Base-by-base conservation (phyloP, 1,284 basidiomycete genomes). In the Anthracocystis walkeri region DNA sequence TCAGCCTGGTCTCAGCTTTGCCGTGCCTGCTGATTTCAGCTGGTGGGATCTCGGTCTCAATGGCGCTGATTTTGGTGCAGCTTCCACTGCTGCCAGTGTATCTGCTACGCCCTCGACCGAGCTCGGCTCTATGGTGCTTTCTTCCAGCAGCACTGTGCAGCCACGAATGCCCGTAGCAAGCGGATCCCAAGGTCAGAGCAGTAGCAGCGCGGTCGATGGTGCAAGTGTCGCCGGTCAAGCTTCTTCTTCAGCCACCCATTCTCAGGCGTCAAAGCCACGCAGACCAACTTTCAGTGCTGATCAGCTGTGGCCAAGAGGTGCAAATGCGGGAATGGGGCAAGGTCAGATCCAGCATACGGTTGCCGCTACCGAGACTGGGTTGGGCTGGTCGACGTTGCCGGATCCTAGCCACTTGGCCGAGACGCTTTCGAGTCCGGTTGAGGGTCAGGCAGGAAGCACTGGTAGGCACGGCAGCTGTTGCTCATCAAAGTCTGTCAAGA, bases 1-100 rank as follows among this genome's bases (percentile, higher is more conserved):
- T 1, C 74, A 80, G 21, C 74, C 76, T 11, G 77, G 69, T 18
- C 60, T 84, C 10, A 77, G 73, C 33, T 85, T 81, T 58, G 82
- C 83, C 0, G 81, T 85, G 10, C 83, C 83, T 0, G 78, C 80
- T 2, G 83, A 85, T 33, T 76, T 85, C 49, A 78, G 77, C 41
- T 85, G 83, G 83, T 84, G 82, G 78, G 78, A 84, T 61, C 63
- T 79, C 10, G 78, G 76, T 12, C 67, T 75, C 54, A 60, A 58
- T 14, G 64, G 59, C 1, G 50, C 52, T 21, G 66, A 71, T 52
- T 38, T 49, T 20, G 56, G 51, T 11, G 45, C 45, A 7, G 53
- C 48, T 7, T 68, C 66, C 3, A 50, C 35, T 12, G 50, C 58
- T 14, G 46, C 67, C 5, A 65, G 64, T 35, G 40, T 63, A 3